Evolutionary conservation across 2,329 filamentous ascomycete species (phyloP), one percentile per base, ranked within the genome.

Genomic region (Colletotrichum graminicola): DNA sequence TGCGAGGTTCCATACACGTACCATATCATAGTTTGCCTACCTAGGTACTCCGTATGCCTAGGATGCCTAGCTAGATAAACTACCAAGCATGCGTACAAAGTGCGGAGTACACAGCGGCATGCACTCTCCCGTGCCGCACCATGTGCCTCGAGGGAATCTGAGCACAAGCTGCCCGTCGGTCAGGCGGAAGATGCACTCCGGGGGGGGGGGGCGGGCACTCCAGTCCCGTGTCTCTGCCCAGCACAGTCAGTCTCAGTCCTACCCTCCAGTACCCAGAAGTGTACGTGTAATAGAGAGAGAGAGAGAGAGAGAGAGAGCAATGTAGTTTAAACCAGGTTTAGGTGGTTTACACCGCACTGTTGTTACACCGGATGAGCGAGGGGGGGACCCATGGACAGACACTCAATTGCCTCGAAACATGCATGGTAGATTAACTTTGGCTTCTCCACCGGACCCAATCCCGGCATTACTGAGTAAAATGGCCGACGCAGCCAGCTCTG

Each of bases 111-210:
- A n/a, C 45, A 47, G 10, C 45, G 45, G 45, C 21, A n/a, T 12
- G 11, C 12, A 12, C 45, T 47, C 45, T 23, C 45, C 45, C n/a
- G 45, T 47, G 45, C n/a, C 45, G 45, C 45, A 47, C 45, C 45
- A 47, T 47, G n/a, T 47, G n/a, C 45, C 45, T 47, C 45, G 45
- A 23, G 45, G 45, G 12, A n/a, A n/a, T 1, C 43, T n/a, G 43
- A n/a, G 43, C 18, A n/a, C 18, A 8, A 21, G 41, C 5, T 21
- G 18, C 41, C 41, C 41, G 45, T 23, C 47, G 52, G 47, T 61
- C 36, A 54, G 26, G 55, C 64, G 47, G 55, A 62, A 26, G 34
- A 34, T 26, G 55, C 36, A 61, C 64, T 66, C 47, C 56, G 55
- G 51, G 51, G 41, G 26, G 55, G 51, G 51, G 41, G 26, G 1